A percentile compares a stretch with the other conserved stretches of the same genome.
phyloP scores from a whole-genome alignment of 2,329 filamentous ascomycete species.

The Paraphaeosphaeria sporulosa region DNA sequence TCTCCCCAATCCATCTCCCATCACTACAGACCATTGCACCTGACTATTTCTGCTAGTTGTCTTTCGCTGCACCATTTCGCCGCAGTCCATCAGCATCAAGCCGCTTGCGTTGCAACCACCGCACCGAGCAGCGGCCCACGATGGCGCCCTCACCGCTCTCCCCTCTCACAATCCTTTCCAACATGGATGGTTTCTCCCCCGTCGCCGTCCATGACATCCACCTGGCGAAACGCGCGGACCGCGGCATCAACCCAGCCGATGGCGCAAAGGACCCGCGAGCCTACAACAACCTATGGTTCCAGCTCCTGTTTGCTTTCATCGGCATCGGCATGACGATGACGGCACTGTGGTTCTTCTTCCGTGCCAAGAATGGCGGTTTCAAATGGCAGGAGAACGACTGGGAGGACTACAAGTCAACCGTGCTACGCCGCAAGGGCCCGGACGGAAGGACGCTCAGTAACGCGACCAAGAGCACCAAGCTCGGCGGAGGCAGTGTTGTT shows the following conservation, averaged over 20 bases:
- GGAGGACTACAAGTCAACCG: slow-evolving; percentile 98
- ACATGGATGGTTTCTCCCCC: slow-evolving; percentile 35
- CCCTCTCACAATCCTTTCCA: slow-evolving; percentile 33
- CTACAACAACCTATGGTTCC: slow-evolving; percentile 68
- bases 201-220: slow-evolving; percentile 39
- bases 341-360: slow-evolving; percentile 95
- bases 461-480: slow-evolving; percentile 79
- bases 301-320: slow-evolving; percentile 85
- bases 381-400: slow-evolving; percentile 86
- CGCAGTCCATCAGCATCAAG: neutral
- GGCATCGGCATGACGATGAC: slow-evolving; percentile 77
- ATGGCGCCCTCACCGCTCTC: slow-evolving; percentile 45
- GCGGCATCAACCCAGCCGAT: slow-evolving; percentile 35
- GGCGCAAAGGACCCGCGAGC: slow-evolving; percentile 47
- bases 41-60: slow-evolving; percentile 11
- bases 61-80: slow-evolving; percentile 13
- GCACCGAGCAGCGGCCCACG: slow-evolving; percentile 24
- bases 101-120: neutral
- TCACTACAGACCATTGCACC: slow-evolving; percentile 17
- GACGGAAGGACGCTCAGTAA: slow-evolving; percentile 86
- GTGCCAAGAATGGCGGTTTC: slow-evolving; percentile 96
- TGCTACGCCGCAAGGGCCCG: slow-evolving; percentile 85
- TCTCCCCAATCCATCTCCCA: slow-evolving; percentile 13
- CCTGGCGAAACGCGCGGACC: slow-evolving; percentile 33
- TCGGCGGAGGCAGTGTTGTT: slow-evolving; percentile 85